Conservation (phyloP, 768 basidiomycete species). For the Sporobolomyces roseus region DNA sequence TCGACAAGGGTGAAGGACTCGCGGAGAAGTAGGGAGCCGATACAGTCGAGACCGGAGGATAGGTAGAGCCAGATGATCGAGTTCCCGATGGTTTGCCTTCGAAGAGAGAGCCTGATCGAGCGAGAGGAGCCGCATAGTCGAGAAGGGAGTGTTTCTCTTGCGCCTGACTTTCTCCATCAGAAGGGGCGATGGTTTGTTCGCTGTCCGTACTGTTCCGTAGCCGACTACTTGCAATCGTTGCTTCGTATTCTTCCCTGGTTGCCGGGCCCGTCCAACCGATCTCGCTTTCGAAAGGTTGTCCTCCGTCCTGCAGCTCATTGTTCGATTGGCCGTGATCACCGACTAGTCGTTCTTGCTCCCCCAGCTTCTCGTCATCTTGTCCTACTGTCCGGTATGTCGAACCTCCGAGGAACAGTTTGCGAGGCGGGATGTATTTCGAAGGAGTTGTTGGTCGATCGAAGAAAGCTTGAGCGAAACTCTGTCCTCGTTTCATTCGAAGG, state of each 20-base stretch:
- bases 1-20: not conserved
- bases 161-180: too few relatives aligned
- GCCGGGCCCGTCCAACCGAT: conserved; percentile 6
- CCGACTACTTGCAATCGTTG: not conserved
- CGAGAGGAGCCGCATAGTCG: too few relatives aligned
- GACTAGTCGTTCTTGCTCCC: not conserved
- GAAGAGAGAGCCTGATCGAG: too few relatives aligned
- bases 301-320: too few relatives aligned
- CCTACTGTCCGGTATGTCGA: conserved; percentile 5
- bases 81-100: too few relatives aligned
- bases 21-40: too few relatives aligned
- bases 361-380: not conserved
- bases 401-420: conserved; percentile 20
- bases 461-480: conserved; percentile 21
- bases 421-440: not conserved
- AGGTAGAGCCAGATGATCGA: too few relatives aligned
- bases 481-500: conserved; percentile 7
- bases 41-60: too few relatives aligned
- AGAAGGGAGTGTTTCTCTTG: too few relatives aligned
- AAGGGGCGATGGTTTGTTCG: not conserved
- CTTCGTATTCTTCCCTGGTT: conserved; percentile 35
- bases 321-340: too few relatives aligned
- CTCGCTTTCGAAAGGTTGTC: too few relatives aligned
- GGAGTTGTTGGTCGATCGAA: not conserved
- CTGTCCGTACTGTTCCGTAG: not conserved